Base-by-base conservation (phyloP, 805 yeast genomes). In the Starmerella davenportii region DNA sequence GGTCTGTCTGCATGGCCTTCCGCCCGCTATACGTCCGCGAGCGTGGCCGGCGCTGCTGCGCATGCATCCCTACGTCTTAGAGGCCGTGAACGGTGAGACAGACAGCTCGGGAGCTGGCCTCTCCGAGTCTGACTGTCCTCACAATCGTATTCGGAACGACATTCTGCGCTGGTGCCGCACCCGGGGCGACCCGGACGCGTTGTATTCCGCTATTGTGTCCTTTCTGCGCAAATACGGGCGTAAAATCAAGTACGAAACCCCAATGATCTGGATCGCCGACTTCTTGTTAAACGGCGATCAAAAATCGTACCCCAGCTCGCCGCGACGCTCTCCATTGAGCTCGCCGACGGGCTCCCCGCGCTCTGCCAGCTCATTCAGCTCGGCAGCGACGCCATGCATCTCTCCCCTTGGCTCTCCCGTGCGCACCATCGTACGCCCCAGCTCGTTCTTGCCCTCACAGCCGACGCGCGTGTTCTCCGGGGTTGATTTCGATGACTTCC, bases 1-100 rank as follows among this genome's bases (percentile, higher is more conserved):
- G 5, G 87, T 93, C 4, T 66, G 94, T 45, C 84, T 76, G 47
- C 63, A 73, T 40, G 95, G 96, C 3, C 64, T 84, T 21, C 95
- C 95, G 1, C 87, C 93, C 1, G 68, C 73, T 40, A 62, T 82
- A 38, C 66, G 96, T 43, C 73, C 72, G 47, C 63, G 68, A 40
- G 78, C 80, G 5, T 85, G 95, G 95, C 94, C 95, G 1, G 59
- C 80, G 3, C 57, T 85, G 37, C 57, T 85, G 41, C 74, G 74
- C 47, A 73, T 73, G 50, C 95, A 85, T 55, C 95, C 95, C 1
- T 79, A 75, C 61, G 93, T 81, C 13, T 58, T 71, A 24, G 65
- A 73, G 36, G 94, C 95, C 0, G 8, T 17, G 5, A 77, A 71
- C 48, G 65, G 81, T 68, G 70, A 44, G 75, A 81, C 2, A 87